Conservation (phyloP, 495 filamentous ascomycete genomes). For the Rhypophila decipiens region DNA sequence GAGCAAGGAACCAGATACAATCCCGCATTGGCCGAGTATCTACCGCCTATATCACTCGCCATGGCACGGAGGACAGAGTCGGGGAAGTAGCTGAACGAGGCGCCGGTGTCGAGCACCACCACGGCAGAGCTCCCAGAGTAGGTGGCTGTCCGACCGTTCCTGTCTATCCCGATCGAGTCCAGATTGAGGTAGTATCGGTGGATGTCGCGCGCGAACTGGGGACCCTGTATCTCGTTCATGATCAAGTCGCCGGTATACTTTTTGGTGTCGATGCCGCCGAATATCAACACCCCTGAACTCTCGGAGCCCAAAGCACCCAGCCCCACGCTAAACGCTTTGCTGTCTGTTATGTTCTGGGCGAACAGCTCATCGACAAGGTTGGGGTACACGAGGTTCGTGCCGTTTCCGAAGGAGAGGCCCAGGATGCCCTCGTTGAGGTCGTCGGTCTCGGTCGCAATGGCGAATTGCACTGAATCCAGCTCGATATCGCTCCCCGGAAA, state of each 20-base stretch:
- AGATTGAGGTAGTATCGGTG: constrained; percentile 49
- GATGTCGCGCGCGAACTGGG: constrained; percentile 21
- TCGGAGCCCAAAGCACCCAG: constrained; percentile 32
- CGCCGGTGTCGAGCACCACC: constrained; percentile 78
- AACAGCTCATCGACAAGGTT: constrained; percentile 34
- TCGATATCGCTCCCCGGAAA: constrained; percentile 25
- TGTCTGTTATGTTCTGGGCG: constrained; percentile 29
- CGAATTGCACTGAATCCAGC: constrained; percentile 31
- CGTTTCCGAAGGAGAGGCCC: constrained; percentile 29
- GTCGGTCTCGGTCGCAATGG: constrained; percentile 23
- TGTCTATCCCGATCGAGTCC: constrained; percentile 45
- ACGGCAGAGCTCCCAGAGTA: constrained; percentile 43
- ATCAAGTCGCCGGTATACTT: constrained; percentile 67
- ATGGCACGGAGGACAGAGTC: constrained; percentile 52
- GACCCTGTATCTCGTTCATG: constrained; percentile 57
- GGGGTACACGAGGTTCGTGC: constrained; percentile 25
- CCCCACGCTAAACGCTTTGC: constrained; percentile 36
- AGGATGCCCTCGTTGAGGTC: constrained; percentile 33
- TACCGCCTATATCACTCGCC: constrained; percentile 55
- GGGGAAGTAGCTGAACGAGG: constrained; percentile 74
- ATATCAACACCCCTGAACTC: constrained; percentile 63
- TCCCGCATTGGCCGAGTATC: constrained; percentile 27
- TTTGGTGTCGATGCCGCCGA: constrained; percentile 78
- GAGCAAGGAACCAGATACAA: constrained; percentile 60
- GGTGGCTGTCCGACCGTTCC: constrained; percentile 37